Evolutionary conservation across 1,284 basidiomycete genomes (phyloP).

Genomic region (Stygiomarasmius scandens): DNA sequence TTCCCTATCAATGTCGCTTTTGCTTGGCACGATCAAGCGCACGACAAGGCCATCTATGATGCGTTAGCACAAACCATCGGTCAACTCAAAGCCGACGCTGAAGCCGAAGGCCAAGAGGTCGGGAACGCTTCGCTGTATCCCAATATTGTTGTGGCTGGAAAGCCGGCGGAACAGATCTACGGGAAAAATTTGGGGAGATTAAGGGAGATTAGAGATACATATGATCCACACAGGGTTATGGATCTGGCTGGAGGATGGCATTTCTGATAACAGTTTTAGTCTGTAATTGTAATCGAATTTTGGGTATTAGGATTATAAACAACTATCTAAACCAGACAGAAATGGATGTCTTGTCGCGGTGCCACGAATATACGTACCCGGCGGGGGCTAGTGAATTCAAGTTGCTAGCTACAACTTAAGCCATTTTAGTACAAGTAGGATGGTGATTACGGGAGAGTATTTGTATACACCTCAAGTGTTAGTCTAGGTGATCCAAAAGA

Average conservation of each 20-base stretch:
- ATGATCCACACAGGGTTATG: slow-evolving; percentile 47
- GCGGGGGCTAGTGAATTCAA: too few relatives aligned
- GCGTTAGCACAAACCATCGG: slow-evolving; percentile 31
- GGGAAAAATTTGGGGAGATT: slow-evolving; percentile 39
- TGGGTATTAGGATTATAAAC: too few relatives aligned
- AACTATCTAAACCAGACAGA: too few relatives aligned
- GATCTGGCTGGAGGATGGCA: slow-evolving; percentile 43
- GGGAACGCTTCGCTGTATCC: slow-evolving; percentile 35
- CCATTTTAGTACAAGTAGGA: too few relatives aligned
- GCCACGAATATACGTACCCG: too few relatives aligned
- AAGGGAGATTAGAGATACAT: slow-evolving; percentile 30
- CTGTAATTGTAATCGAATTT: too few relatives aligned
- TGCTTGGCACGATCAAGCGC: slow-evolving; percentile 7
- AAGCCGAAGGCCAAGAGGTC: slow-evolving; percentile 35
- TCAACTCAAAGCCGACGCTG: slow-evolving; percentile 30
- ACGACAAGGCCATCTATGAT: slow-evolving; percentile 28
- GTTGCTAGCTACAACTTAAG: too few relatives aligned
- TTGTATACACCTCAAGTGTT: too few relatives aligned
- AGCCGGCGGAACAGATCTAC: slow-evolving; percentile 37
- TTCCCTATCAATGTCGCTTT: not conserved
- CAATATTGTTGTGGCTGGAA: slow-evolving; percentile 43
- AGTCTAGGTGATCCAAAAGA: too few relatives aligned
- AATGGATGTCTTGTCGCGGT: too few relatives aligned
- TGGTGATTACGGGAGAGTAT: too few relatives aligned
- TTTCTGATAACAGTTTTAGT: slow-evolving; percentile 1